Percentiles rank a stretch among this genome's conserved stretches.
phyloP scores from a whole-genome alignment of 495 filamentous ascomycete species.

The Astrothelium macrocarpum region DNA sequence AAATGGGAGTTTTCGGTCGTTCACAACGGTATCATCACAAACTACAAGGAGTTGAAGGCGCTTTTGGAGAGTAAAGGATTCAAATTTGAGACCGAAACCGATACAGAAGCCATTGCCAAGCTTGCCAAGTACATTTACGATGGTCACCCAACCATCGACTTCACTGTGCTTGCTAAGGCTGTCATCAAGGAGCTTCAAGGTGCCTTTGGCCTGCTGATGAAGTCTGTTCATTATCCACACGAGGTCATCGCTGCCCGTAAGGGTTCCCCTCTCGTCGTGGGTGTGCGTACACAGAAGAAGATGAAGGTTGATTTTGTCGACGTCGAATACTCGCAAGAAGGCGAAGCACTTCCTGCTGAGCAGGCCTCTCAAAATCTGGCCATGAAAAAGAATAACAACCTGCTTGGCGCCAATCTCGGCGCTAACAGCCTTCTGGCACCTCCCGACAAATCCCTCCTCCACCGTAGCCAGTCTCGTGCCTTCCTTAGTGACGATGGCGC shows the following conservation, averaged over 20 bases:
- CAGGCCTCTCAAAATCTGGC: constrained; percentile 93
- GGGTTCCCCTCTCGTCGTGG: constrained; percentile 92
- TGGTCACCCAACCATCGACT: constrained; percentile 86
- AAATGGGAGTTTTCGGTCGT: constrained; percentile 94
- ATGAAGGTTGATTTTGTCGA: constrained; percentile 99
- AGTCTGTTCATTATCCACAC: constrained; percentile 96
- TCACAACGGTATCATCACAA: constrained; percentile 99
- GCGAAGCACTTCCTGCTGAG: constrained; percentile 72
- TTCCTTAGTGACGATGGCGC: constrained; percentile 97
- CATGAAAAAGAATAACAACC: constrained; percentile 62
- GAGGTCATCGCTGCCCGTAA: constrained; percentile 97
- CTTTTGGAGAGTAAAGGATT: constrained; percentile 90
- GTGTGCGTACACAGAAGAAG: constrained; percentile 89
- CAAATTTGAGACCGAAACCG: constrained; percentile 96
- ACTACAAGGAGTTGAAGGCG: constrained; percentile 98
- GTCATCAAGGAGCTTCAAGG: constrained; percentile 98
- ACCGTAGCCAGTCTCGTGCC: constrained; percentile 94
- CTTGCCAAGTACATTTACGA: constrained; percentile 97
- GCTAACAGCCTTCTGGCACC: constrained; percentile 71
- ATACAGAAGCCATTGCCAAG: constrained; percentile 98
- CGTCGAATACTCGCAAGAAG: constrained; percentile 86
- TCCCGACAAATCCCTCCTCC: constrained; percentile 87
- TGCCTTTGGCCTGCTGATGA: constrained; percentile 90
- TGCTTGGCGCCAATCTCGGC: constrained; percentile 17
- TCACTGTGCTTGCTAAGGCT: constrained; percentile 90